Evolutionary conservation across 116 monocot genomes (phyloP).

Genomic region (Trichopus zeylanicus): DNA sequence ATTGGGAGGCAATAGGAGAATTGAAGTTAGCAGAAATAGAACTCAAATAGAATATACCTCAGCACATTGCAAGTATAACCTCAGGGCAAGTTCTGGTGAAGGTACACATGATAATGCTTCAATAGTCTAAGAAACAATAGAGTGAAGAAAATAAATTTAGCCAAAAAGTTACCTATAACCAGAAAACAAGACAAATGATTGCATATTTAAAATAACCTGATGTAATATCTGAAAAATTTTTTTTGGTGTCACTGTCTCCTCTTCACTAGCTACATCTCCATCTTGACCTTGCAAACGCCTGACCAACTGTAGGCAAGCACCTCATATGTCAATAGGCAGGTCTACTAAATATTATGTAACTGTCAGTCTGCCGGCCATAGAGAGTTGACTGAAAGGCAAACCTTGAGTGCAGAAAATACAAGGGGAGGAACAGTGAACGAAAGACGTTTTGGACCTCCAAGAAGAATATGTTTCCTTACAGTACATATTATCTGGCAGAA

Average conservation of each 20-base stretch:
- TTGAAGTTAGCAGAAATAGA: background rate
- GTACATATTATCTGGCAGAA: constrained; percentile 79
- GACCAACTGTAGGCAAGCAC: constrained; percentile 47
- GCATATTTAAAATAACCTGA: constrained; percentile 44
- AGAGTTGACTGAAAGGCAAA: constrained; percentile 39
- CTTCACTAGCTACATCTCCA: constrained; percentile 64
- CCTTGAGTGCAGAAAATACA: constrained; percentile 87
- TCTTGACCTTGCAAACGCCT: constrained; percentile 77
- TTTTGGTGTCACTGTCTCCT: constrained; percentile 62
- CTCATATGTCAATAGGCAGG: background rate
- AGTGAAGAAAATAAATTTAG: too few relatives aligned
- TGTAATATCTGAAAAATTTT: constrained; percentile 92
- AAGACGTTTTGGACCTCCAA: constrained; percentile 81
- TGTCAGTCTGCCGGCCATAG: too few relatives aligned
- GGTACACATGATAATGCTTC: constrained; percentile 80
- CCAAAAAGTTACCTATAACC: too few relatives aligned
- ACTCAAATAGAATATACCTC: constrained; percentile 54
- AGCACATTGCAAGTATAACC: constrained; percentile 95
- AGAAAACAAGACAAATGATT: too few relatives aligned
- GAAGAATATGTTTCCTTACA: constrained; percentile 89
- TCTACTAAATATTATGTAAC: background rate
- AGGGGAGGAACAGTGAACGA: constrained; percentile 87
- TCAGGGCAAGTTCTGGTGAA: constrained; percentile 79
- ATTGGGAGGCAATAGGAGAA: background rate
- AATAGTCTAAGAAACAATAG: constrained; percentile 50